phyloP scores from a whole-genome alignment of 2,329 filamentous ascomycete species.

The Leptodontidium sp. region DNA sequence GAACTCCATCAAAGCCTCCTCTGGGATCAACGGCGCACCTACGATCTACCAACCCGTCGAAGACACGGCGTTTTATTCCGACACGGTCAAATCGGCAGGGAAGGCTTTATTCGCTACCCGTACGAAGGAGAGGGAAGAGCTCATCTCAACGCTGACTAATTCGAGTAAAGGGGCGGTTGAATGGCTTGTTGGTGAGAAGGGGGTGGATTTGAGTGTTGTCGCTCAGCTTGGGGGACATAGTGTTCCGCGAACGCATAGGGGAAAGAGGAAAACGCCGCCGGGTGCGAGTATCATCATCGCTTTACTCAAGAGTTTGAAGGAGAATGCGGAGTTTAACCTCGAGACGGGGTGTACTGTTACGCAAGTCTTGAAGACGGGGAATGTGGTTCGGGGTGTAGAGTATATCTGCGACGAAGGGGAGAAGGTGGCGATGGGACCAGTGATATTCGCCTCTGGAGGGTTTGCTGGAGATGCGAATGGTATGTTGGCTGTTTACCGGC shows the following conservation, averaged over 20 bases:
- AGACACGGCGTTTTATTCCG: constrained; percentile 58
- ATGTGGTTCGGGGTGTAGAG: constrained; percentile 60
- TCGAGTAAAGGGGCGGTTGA: constrained; percentile 58
- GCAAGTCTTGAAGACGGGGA: constrained; percentile 51
- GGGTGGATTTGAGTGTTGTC: constrained; percentile 65
- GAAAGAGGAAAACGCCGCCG: constrained; percentile 62
- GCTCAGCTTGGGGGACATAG: constrained; percentile 67
- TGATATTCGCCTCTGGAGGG: constrained; percentile 68
- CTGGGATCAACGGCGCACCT: constrained; percentile 69
- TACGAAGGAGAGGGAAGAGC: constrained; percentile 48
- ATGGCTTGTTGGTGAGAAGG: constrained; percentile 65
- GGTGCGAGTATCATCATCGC: constrained; percentile 65
- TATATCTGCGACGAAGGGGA: constrained; percentile 50
- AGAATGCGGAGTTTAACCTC: constrained; percentile 59
- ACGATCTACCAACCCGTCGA: constrained; percentile 61
- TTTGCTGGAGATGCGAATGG: constrained; percentile 69
- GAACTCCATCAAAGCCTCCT: constrained; percentile 73
- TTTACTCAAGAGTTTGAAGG: constrained; percentile 60
- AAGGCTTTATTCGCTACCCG: constrained; percentile 25
- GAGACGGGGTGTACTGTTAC: constrained; percentile 62
- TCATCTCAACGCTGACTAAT: constrained; percentile 59
- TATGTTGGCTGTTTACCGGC: constrained; percentile 62
- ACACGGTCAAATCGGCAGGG: constrained; percentile 66
- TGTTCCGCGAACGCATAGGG: constrained; percentile 63
- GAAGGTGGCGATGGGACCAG: constrained; percentile 56